phyloP scores from a whole-genome alignment of 768 basidiomycete species.

The Boletellus ananiceps region DNA sequence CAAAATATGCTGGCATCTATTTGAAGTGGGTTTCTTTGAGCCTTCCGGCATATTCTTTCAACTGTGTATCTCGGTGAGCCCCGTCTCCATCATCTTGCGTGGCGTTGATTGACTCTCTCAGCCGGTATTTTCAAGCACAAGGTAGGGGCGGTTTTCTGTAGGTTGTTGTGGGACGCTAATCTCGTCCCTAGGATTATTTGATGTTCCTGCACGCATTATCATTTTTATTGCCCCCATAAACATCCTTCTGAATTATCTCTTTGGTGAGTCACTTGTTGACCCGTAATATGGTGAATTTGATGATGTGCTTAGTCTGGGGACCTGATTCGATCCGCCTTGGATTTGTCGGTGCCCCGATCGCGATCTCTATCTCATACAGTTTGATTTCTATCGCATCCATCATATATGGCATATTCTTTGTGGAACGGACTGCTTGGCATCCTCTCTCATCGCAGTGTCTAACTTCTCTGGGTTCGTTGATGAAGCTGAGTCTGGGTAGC shows the following conservation, averaged over 20 bases:
- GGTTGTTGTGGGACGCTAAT: slow-evolving; percentile 19
- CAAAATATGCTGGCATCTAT: slow-evolving; percentile 68
- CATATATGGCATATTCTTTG: slow-evolving; percentile 58
- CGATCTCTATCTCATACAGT: slow-evolving; percentile 85
- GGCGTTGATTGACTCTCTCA: slow-evolving; percentile 44
- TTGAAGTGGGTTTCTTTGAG: slow-evolving; percentile 72
- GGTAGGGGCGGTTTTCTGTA: slow-evolving; percentile 42
- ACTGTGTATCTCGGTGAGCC: slow-evolving; percentile 43
- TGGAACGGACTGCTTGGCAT: slow-evolving; percentile 77
- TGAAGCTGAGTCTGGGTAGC: slow-evolving; percentile 77
- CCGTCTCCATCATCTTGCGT: slow-evolving; percentile 30
- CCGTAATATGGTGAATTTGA: slow-evolving; percentile 31
- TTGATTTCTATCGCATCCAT: slow-evolving; percentile 62
- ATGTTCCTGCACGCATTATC: slow-evolving; percentile 81
- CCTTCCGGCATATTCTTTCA: slow-evolving; percentile 67
- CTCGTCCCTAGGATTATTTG: slow-evolving; percentile 59
- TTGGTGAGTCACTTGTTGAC: slow-evolving; percentile 45
- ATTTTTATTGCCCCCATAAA: slow-evolving; percentile 82
- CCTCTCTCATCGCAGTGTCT: slow-evolving; percentile 66
- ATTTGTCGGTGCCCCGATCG: slow-evolving; percentile 89
- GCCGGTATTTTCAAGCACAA: slow-evolving; percentile 68
- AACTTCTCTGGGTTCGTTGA: slow-evolving; percentile 60
- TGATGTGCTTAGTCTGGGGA: slow-evolving; percentile 80
- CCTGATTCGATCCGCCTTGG: slow-evolving; percentile 77
- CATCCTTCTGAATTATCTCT: slow-evolving; percentile 71